phyloP scores from a whole-genome alignment of 2,329 filamentous ascomycete genomes.

The Aspergillus sp. region DNA sequence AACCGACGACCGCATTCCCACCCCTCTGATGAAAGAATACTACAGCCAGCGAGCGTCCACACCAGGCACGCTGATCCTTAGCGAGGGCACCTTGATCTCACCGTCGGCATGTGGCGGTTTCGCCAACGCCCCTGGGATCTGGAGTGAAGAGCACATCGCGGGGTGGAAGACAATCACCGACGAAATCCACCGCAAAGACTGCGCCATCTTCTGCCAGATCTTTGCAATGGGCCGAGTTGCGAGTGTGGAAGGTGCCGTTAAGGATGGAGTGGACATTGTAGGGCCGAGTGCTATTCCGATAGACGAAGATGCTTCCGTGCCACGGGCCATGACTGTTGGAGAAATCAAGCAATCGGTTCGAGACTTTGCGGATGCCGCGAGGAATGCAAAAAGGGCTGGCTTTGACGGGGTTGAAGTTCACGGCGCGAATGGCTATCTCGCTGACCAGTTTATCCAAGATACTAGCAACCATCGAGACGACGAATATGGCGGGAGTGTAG shows the following conservation, averaged over 20 bases:
- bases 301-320: conserved; percentile 26
- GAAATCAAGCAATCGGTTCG: conserved; percentile 46
- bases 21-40: conserved; percentile 49
- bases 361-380: conserved; percentile 47
- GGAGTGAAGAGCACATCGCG: conserved; percentile 54
- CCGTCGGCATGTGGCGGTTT: conserved; percentile 46
- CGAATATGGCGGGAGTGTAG: conserved; percentile 52
- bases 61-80: conserved; percentile 59
- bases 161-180: conserved; percentile 63
- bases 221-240: conserved; percentile 62
- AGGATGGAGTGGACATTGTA: conserved; percentile 17
- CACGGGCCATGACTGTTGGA: conserved; percentile 33
- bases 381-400: conserved; percentile 56
- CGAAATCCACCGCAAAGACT: conserved; percentile 62
- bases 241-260: conserved; percentile 29
- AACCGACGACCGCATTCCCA: conserved; percentile 50
- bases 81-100: conserved; percentile 57
- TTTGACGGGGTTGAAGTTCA: conserved; percentile 56
- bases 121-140: conserved; percentile 59
- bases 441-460: conserved; percentile 54
- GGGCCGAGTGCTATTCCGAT: conserved; percentile 23
- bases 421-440: conserved; percentile 51
- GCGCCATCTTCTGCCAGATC: conserved; percentile 62
- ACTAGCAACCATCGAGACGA: conserved; percentile 51
- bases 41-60: conserved; percentile 55